phyloP scores from a whole-genome alignment of 768 basidiomycete genomes.

The Hypholoma fasciculare region DNA sequence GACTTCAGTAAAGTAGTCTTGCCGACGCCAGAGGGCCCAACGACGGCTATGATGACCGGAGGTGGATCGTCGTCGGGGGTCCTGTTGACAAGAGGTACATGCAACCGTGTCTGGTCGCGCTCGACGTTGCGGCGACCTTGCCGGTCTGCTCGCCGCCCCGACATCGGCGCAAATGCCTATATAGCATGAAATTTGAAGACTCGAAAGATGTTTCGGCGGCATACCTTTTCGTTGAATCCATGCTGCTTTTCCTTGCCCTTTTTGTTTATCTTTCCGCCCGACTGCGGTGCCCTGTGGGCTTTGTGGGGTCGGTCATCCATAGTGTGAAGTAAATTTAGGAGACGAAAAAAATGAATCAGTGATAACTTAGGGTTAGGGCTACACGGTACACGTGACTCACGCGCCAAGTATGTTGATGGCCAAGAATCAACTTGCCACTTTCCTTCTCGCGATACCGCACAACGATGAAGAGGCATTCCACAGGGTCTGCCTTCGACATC shows the following conservation, averaged over 20 bases:
- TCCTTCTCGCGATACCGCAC: constrained; percentile 26
- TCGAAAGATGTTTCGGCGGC: constrained; percentile 12
- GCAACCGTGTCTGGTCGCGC: constrained; percentile 89
- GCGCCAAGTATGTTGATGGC: constrained; percentile 25
- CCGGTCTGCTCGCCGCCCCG: constrained; percentile 84
- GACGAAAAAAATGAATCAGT: neutral
- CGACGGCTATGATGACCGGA: constrained; percentile 91
- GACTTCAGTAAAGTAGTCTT: constrained; percentile 94
- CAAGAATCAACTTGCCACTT: constrained; percentile 7
- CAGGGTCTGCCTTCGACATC: constrained; percentile 36
- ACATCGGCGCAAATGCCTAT: constrained; percentile 91
- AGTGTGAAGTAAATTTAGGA: neutral
- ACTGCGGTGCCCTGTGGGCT: constrained; percentile 73
- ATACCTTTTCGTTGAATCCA: constrained; percentile 89
- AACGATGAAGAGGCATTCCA: constrained; percentile 37
- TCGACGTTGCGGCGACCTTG: constrained; percentile 92
- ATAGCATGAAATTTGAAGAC: constrained; percentile 1
- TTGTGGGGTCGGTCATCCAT: constrained; percentile 85
- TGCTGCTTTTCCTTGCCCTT: constrained; percentile 70
- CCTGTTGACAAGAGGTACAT: constrained; percentile 94
- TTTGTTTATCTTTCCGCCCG: constrained; percentile 75
- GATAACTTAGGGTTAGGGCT: neutral
- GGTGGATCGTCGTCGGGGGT: constrained; percentile 92
- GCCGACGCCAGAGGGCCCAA: constrained; percentile 96
- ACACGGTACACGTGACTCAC: constrained; percentile 28